Percentiles rank a stretch among this genome's conserved stretches.
Evolutionary conservation across 306 rosid genomes (phyloP).

Genomic region (Herpetospermum pedunculosum): DNA sequence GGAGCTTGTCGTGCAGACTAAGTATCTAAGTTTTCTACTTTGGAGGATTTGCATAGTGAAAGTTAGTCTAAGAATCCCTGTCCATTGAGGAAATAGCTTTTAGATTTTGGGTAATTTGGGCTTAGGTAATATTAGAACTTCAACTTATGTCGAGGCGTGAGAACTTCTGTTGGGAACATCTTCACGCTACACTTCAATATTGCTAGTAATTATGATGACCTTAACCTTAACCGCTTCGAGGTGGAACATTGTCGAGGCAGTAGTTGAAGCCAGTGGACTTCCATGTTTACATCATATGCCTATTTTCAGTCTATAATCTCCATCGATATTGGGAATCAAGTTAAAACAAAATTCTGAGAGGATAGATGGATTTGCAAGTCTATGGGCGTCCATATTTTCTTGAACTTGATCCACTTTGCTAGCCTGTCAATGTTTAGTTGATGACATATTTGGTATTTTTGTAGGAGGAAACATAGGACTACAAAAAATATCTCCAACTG

Average conservation of each 20-base stretch:
- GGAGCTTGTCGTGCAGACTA: no score
- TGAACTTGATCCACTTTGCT: not conserved
- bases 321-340: not conserved
- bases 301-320: not conserved
- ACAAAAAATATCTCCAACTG: no score
- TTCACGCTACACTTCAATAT: not conserved
- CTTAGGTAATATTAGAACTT: not conserved
- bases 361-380: not conserved
- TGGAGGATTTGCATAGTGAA: not conserved
- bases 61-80: not conserved
- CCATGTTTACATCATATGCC: not conserved
- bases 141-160: not conserved
- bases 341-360: not conserved
- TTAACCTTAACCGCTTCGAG: not conserved
- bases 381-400: not conserved
- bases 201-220: not conserved
- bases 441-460: not conserved
- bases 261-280: not conserved
- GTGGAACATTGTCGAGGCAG: not conserved
- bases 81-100: not conserved
- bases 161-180: not conserved
- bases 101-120: not conserved
- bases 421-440: not conserved
- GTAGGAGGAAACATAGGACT: not conserved
- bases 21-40: no score